Conservation (phyloP, 2,329 filamentous ascomycete genomes). For the Laburnicola sp. region DNA sequence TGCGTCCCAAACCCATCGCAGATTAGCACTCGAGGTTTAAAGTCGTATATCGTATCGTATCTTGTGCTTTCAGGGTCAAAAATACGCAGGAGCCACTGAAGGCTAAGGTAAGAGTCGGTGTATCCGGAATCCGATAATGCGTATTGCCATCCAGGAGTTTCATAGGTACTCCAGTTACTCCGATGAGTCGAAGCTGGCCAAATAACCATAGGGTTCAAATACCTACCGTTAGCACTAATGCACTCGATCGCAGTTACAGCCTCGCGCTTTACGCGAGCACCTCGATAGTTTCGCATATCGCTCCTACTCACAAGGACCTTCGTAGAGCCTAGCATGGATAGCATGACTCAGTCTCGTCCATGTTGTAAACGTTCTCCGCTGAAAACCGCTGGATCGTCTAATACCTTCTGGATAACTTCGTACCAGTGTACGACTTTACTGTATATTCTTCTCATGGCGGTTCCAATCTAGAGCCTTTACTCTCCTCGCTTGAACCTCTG, state of each 20-base stretch:
- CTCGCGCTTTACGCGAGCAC: conserved; percentile 17
- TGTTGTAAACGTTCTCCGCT: conserved; percentile 17
- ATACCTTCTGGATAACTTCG: too few relatives aligned
- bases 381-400: too few relatives aligned
- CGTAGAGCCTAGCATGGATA: conserved; percentile 10
- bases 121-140: conserved; percentile 13
- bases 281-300: conserved; percentile 16
- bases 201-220: conserved; percentile 15
- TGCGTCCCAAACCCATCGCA: too few relatives aligned
- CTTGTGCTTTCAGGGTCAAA: too few relatives aligned
- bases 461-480: too few relatives aligned
- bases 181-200: conserved; percentile 10
- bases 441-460: too few relatives aligned
- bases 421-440: too few relatives aligned
- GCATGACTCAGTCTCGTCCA: conserved; percentile 18
- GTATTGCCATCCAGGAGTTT: conserved; percentile 19
- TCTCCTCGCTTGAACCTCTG: too few relatives aligned
- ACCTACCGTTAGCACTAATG: conserved; percentile 17
- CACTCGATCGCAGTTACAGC: conserved; percentile 17
- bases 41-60: too few relatives aligned
- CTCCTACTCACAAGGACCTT: conserved; percentile 17
- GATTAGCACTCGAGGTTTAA: too few relatives aligned
- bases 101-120: conserved; percentile 24
- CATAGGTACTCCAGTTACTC: conserved; percentile 10
- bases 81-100: too few relatives aligned